Evolutionary conservation across 352 stramenopile genomes (phyloP), one percentile per base, ranked within the genome.

Genomic region (Pythium monospermum): DNA sequence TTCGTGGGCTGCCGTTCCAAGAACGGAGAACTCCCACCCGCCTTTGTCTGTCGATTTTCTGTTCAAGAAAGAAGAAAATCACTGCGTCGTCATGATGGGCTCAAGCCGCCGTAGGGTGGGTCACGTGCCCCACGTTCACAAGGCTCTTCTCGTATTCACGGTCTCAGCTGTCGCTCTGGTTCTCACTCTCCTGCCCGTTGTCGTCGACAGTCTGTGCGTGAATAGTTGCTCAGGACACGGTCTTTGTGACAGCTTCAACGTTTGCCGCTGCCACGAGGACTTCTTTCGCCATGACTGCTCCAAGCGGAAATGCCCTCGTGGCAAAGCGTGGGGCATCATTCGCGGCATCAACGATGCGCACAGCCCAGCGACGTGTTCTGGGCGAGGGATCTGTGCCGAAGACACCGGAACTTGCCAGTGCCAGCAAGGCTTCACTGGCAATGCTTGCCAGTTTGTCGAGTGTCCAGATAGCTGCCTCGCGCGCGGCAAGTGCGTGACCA

Each of bases 241-340:
- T 15, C 30, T 71, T 37, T 91, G 80, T 50, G 68, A 83, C 49
- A 42, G 53, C 36, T 73, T 79, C 27, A 64, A 78, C 6, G 75
- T 79, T 1, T 91, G 80, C 28, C 64, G 55, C 47, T 91, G 80
- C 43, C 41, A 66, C 38, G 44, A 73, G 7, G 74, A 63, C 41
- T 91, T 68, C 57, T 71, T 71, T 3, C 73, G 77, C 41, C 78
- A 83, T 56, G 77, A 87, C 53, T 91, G 80, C 61, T 84, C 77
- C 12, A 50, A 78, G 10, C 38, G 71, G 22, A 58, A 35, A 16
- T 88, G 80, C 19, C 75, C 80, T 0, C 25, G 57, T 1, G 71
- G 63, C 5, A 83, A 80, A 25, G 59, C 76, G 0, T 87, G 80
- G 80, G 75, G 76, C 0, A 44, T 76, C 11, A 61, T 88, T 33